Base-by-base conservation (phyloP, 169 alveolate species). In the Cryptosporidium bovis region DNA sequence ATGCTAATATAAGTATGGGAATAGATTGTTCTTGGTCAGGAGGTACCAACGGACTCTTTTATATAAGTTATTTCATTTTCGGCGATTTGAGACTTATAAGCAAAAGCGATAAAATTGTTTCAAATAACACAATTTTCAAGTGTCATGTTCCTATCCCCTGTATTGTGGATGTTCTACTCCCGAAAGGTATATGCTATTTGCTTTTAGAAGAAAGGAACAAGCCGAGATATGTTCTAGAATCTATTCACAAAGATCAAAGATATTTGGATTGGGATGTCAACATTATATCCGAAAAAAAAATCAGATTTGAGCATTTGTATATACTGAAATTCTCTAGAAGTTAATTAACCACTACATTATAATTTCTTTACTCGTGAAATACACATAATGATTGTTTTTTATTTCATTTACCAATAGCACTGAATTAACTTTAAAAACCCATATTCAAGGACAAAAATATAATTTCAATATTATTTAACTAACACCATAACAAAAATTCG, bases 11-110 rank as follows among this genome's bases (percentile, higher is more conserved):
- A n/a, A 56, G 44, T 3, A 34, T 46, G 1, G 64, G 36, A 3
- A 77, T 77, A 27, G 87, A 77, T 16, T 56, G 51, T 5, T 34
- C 87, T 16, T 77, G 87, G 87, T 56, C 87, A 20, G 87, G 87
- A 7, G 87, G 87, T 16, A n/a, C 34, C n/a, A 29, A 77, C 18
- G 87, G 87, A 3, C 46, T 77, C 24, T 56, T 60, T 44, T 40
- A 48, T 27, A 66, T 77, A 27, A 77, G 71, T 27, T 48, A 48
- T 44, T 77, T 77, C 53, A 40, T 77, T 29, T 77, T 77, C 33
- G 87, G 87, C 1, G 71, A 77, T 44, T 15, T 13, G 16, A 60
- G 71, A 44, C 64, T 77, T 5, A 12, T 60, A 27, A 16, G 29
- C 24, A 31, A 18, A 7, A 33, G 15, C 8, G 51, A 31, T 18